Base-by-base conservation (phyloP, 2,329 filamentous ascomycete genomes). In the Phaeophleospora eucalypticola region DNA sequence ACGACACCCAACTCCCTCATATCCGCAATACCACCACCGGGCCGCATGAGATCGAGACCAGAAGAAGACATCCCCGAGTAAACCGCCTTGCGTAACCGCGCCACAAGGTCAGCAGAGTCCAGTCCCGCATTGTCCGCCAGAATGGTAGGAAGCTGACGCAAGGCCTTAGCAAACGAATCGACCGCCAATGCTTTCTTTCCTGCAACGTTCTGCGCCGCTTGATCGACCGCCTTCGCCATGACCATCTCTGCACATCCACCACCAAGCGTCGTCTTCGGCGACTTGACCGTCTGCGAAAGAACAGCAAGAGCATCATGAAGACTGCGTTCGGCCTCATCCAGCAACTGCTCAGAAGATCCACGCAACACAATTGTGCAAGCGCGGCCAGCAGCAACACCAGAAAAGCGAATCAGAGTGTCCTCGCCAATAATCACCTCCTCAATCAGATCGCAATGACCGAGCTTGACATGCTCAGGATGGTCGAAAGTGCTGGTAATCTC, bases 351-450 rank as follows among this genome's bases (percentile, higher is more conserved):
- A 3, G 93, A 97, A 10, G 93, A 94, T 62, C 93, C 93, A 50
- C 93, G 88, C 40, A 98, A 81, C 36, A 98, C 93, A 60, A 98
- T 89, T 2, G 93, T 98, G 77, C 93, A 98, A 42, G 93, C 93
- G 67, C 93, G 80, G 48, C 91, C 93, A 19, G 89, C 91, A 41
- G 89, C 89, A 35, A 96, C 91, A 29, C 93, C 93, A 3, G 91
- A 97, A 71, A 98, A 98, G 67, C 89, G 91, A 73, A 98, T 96
- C 37, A 98, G 74, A 3, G 89, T 96, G 67, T 98, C 93, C 73
- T 98, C 93, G 56, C 93, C 93, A 61, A 98, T 96, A 60, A 98
- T 95, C 35, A 98, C 85, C 72, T 98, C 93, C 71, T 98, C 93
- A 49, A 98, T 97, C 39, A 94, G 60, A 64, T 97, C 91, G 68